phyloP scores from a whole-genome alignment of 2,329 filamentous ascomycete species.

The Macrophomina tecta region DNA sequence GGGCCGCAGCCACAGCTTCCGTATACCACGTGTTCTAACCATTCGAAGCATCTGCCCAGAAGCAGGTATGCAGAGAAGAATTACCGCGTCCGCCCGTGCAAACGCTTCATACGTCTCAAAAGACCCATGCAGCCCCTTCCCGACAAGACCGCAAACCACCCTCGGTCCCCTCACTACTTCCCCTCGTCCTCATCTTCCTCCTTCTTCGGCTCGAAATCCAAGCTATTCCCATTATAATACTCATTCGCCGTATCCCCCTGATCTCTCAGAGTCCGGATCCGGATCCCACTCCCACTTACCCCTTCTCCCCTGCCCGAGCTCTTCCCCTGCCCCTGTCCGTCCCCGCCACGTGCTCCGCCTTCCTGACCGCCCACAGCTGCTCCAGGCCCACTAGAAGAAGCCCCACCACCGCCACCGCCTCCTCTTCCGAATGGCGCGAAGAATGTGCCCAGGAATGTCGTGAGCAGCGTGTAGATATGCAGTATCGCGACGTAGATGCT shows the following conservation, averaged over 20 bases:
- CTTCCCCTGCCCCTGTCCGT: conserved; percentile 38
- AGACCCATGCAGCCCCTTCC: no score
- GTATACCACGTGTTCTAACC: no score
- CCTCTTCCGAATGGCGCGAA: conserved; percentile 23
- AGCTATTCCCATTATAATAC: conserved; percentile 90
- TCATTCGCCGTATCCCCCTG: conserved; percentile 57
- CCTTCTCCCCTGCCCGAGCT: conserved; percentile 33
- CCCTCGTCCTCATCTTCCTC: conserved; percentile 38
- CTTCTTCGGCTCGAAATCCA: conserved; percentile 69
- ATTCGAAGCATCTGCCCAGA: no score
- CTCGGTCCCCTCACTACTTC: not conserved
- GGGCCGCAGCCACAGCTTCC: no score
- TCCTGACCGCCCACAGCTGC: not conserved
- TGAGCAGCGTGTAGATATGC: conserved; percentile 6
- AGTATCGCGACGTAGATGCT: conserved; percentile 28
- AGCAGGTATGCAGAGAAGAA: no score
- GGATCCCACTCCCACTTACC: conserved; percentile 35
- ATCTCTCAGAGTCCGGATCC: conserved; percentile 55
- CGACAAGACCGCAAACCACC: no score
- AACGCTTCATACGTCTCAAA: no score
- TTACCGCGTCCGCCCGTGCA: no score
- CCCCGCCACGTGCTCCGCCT: not conserved
- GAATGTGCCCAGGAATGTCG: conserved; percentile 26
- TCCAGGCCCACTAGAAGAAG: no score
- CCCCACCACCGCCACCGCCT: not conserved